Evolutionary conservation across 2,329 filamentous ascomycete genomes (phyloP).

Genomic region (Orbilia brochopaga): DNA sequence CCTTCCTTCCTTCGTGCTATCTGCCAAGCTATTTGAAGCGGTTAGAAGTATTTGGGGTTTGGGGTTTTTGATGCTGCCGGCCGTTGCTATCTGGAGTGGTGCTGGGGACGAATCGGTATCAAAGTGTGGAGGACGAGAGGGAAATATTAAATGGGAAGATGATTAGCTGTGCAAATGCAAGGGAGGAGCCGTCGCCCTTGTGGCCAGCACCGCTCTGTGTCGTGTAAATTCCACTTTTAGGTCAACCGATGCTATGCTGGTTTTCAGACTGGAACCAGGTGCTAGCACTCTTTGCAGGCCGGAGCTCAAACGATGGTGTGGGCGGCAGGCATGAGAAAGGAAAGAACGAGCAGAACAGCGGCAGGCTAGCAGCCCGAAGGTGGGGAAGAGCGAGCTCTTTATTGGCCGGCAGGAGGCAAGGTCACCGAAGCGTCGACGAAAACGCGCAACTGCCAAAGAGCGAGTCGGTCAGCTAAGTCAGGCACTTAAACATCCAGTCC

Average conservation of each 20-base stretch:
- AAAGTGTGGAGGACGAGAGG: slow-evolving; percentile 49
- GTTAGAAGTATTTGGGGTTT: neutral
- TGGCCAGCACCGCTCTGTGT: slow-evolving; percentile 49
- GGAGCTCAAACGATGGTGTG: slow-evolving; percentile 48
- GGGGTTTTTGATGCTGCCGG: slow-evolving; percentile 8
- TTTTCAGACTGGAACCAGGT: slow-evolving; percentile 46
- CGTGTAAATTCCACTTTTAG: slow-evolving; percentile 45
- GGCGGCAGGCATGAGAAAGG: slow-evolving; percentile 47
- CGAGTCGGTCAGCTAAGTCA: neutral
- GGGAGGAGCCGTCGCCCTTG: slow-evolving; percentile 40
- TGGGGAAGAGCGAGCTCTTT: slow-evolving; percentile 47
- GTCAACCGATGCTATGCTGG: slow-evolving; percentile 50
- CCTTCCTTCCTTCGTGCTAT: slow-evolving; percentile 14
- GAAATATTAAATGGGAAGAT: slow-evolving; percentile 51
- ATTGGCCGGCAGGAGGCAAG: slow-evolving; percentile 43
- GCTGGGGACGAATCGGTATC: slow-evolving; percentile 29
- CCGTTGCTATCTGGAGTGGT: slow-evolving; percentile 26
- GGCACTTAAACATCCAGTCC: slow-evolving; percentile 31
- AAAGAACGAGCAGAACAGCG: slow-evolving; percentile 46
- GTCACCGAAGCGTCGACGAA: slow-evolving; percentile 41
- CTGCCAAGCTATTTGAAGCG: slow-evolving; percentile 14
- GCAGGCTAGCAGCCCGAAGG: slow-evolving; percentile 41
- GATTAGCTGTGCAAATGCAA: slow-evolving; percentile 50
- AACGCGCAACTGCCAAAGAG: slow-evolving; percentile 32
- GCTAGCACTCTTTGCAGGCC: slow-evolving; percentile 44